These are phyloP conservation scores for Alternaria arborescens DNA, from an alignment of 2,329 filamentous ascomycete genomes.

Conservation along the genomic window DNA sequence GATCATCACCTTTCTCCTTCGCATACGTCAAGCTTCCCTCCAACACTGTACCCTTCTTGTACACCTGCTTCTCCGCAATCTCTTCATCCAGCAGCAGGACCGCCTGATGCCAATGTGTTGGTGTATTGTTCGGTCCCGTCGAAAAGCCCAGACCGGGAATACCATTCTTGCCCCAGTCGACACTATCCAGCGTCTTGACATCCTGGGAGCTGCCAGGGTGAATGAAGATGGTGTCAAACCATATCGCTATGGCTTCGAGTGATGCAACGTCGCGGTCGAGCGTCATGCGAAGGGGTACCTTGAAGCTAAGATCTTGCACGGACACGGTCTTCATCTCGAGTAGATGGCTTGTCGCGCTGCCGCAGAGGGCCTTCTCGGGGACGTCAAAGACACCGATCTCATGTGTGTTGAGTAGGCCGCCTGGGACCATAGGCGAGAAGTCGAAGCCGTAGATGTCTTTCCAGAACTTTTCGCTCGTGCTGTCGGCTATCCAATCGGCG, in stretches of 20 bases:
- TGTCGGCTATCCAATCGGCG: constrained; percentile 77
- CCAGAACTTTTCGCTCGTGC: constrained; percentile 78
- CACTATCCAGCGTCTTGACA: constrained; percentile 59
- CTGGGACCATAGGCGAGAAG: constrained; percentile 87
- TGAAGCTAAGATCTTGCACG: constrained; percentile 78
- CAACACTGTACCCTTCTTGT: constrained; percentile 69
- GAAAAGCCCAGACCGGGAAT: constrained; percentile 79
- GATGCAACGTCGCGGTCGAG: constrained; percentile 69
- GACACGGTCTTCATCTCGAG: constrained; percentile 79
- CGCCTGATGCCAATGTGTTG: constrained; percentile 92
- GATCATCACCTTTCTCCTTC: constrained; percentile 61
- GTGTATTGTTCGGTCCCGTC: constrained; percentile 77
- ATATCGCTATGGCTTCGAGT: constrained; percentile 88
- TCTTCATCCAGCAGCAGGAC: constrained; percentile 74
- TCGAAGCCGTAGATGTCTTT: constrained; percentile 93
- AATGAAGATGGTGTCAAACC: constrained; percentile 95
- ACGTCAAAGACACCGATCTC: constrained; percentile 48
- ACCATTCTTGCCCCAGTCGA: constrained; percentile 66
- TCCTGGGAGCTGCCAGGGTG: constrained; percentile 56
- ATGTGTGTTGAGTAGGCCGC: constrained; percentile 76
- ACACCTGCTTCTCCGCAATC: constrained; percentile 52
- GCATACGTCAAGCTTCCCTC: constrained; percentile 75
- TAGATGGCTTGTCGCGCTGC: constrained; percentile 72
- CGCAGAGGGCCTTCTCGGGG: constrained; percentile 48
- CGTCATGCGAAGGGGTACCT: constrained; percentile 69